Evolutionary conservation across 2,329 filamentous ascomycete species (phyloP), one percentile per base, ranked within the genome.

Genomic region (Sporothrix variecibatus): DNA sequence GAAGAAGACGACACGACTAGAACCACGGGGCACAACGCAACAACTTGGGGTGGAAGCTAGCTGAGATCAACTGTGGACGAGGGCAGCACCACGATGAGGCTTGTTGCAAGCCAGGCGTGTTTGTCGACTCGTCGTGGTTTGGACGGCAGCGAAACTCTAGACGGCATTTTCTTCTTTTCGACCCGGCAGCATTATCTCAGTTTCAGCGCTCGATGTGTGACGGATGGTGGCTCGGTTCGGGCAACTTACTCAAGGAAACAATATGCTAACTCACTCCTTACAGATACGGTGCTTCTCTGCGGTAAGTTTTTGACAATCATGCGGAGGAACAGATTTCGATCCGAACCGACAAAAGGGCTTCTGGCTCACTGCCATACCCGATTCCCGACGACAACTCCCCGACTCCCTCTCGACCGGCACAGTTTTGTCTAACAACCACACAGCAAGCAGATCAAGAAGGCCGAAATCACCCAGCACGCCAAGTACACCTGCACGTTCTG

Each of bases 401-500:
- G 38, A 17, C 12, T 9, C n/a, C 15, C 5, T 17, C 53, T 73
- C 58, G 58, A 38, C 58, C 38, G 34, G 3, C 60, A 53, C 38
- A 34, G 12, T 28, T 28, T 38, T 46, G 56, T 75, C 73, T 76
- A 74, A 76, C 75, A 76, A 73, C 72, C 74, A 49, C 67, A 72
- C 26, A 94, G 95, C 88, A 98, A 98, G 91, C 95, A 94, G 86
- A 92, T 96, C 84, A 98, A 98, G 94, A 98, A 98, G 93, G 97
- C 98, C 93, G 96, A 98, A 92, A 93, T 98, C 86, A 93, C 94
- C 82, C 96, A 98, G 87, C 96, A 99, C 90, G 76, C 94, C 88
- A 93, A 93, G 86, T 98, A 98, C 84, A 91, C 92, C 84, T 98
- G 95, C 92, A 95, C 95, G 79, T 99, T 98, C 93, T 97, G 94